phyloP scores from a whole-genome alignment of 2,329 filamentous ascomycete genomes.

The Ceratocystis harringtonii region DNA sequence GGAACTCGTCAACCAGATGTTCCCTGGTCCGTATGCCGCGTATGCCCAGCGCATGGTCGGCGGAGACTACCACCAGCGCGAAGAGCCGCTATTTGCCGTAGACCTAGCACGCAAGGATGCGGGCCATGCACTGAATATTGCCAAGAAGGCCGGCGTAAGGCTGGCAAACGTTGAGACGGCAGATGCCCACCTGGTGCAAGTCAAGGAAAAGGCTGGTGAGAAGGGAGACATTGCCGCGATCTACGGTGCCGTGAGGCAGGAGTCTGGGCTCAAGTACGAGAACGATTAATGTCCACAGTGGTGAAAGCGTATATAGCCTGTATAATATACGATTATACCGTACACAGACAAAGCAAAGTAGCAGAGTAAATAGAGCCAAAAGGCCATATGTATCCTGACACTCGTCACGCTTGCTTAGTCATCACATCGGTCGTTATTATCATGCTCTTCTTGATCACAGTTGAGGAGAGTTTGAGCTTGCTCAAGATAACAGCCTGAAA shows the following conservation, averaged over 20 bases:
- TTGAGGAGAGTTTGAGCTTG: background rate
- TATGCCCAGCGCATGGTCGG: slow-evolving; percentile 61
- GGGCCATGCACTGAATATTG: slow-evolving; percentile 55
- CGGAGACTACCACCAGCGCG: slow-evolving; percentile 62
- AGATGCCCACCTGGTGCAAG: slow-evolving; percentile 51
- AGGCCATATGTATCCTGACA: background rate
- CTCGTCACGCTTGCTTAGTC: slow-evolving; percentile 3
- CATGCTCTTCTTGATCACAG: background rate
- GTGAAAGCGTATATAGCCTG: background rate
- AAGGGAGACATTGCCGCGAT: slow-evolving; percentile 69
- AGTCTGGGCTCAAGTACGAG: slow-evolving; percentile 60
- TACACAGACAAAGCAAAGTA: background rate
- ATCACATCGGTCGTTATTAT: background rate
- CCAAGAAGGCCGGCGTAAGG: slow-evolving; percentile 43
- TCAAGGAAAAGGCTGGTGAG: slow-evolving; percentile 52
- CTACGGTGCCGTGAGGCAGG: slow-evolving; percentile 64
- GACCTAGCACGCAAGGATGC: slow-evolving; percentile 74
- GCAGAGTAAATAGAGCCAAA: background rate
- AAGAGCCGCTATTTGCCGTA: slow-evolving; percentile 69
- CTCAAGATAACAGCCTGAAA: background rate
- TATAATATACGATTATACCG: background rate
- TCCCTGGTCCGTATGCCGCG: slow-evolving; percentile 58
- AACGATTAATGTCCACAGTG: slow-evolving; percentile 27
- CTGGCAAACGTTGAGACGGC: slow-evolving; percentile 52
- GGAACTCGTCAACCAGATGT: slow-evolving; percentile 55